These are phyloP conservation scores for Pythium biforme DNA, from an alignment of 352 stramenopile species.

Conservation along the genomic window DNA sequence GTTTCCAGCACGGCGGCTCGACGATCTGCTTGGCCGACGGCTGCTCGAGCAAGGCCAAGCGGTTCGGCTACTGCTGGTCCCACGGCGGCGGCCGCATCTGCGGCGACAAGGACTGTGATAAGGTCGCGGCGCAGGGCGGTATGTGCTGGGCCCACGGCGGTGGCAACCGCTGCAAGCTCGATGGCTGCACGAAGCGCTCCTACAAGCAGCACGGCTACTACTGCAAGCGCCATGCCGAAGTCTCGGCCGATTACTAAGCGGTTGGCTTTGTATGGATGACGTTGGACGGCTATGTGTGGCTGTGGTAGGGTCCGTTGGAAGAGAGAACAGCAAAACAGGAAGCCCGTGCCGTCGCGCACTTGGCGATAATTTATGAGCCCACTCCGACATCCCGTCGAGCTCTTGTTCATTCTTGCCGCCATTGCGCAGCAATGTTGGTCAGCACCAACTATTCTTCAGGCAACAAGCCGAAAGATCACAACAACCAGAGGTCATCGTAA, in stretches of 20 bases:
- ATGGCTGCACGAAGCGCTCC: conserved; percentile 44
- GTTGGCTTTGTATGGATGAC: conserved; percentile 7
- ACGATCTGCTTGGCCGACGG: conserved; percentile 35
- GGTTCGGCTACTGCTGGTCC: conserved; percentile 43
- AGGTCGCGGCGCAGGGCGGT: conserved; percentile 35
- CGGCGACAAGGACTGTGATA: conserved; percentile 33
- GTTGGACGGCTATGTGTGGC: background rate
- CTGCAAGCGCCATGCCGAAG: conserved; percentile 37
- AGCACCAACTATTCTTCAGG: background rate
- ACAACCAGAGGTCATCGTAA: too few species aligned
- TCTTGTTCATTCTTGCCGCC: background rate
- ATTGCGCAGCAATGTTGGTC: background rate
- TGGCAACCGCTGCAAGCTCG: conserved; percentile 43
- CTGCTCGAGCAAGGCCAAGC: conserved; percentile 40
- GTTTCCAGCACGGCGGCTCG: conserved; percentile 43
- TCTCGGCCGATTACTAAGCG: conserved; percentile 4
- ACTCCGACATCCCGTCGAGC: background rate
- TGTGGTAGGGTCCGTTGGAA: background rate
- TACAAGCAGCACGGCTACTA: conserved; percentile 56
- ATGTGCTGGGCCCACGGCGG: conserved; percentile 48
- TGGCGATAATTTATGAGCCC: conserved; percentile 6
- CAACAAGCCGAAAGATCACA: too few species aligned
- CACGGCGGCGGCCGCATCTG: conserved; percentile 45
- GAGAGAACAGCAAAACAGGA: background rate
- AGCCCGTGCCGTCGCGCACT: background rate